Evolutionary conservation across 345 rosid genomes (phyloP).

Genomic region (Rhodomyrtus tomentosa): DNA sequence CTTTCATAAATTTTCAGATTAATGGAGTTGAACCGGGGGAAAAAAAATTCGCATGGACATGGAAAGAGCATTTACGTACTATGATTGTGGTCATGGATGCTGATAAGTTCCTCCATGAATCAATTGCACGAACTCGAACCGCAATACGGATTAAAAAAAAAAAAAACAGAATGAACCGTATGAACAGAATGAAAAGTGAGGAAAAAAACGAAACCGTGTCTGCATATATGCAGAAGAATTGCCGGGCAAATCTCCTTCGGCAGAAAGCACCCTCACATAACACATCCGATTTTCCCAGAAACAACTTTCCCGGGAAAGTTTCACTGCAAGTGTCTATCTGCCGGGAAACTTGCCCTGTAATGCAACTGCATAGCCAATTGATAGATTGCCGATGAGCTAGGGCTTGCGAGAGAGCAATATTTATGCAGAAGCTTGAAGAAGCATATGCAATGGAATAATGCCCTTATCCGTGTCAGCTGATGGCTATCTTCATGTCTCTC

Average conservation of each 20-base stretch:
- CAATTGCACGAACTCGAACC: background rate
- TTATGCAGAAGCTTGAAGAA: background rate
- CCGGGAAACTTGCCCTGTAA: background rate
- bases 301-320: slow-evolving; percentile 3
- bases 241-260: slow-evolving; percentile 30
- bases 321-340: background rate
- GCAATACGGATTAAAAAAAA: background rate
- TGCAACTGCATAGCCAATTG: slow-evolving; percentile 1
- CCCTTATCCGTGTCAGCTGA: background rate
- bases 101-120: background rate
- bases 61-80: background rate
- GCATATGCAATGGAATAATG: slow-evolving; percentile 4
- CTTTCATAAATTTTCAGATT: background rate
- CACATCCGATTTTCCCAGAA: background rate
- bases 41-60: background rate
- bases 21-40: background rate
- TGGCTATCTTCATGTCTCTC: background rate
- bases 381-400: background rate
- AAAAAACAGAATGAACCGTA: background rate
- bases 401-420: background rate
- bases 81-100: background rate
- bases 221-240: background rate
- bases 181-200: background rate
- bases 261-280: slow-evolving; percentile 8
- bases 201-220: background rate